Percentiles rank a stretch among this genome's conserved stretches.
Evolutionary conservation across 192 early-diverging fungal species (phyloP).

Genomic region (Phlyctochytrium planicorne): DNA sequence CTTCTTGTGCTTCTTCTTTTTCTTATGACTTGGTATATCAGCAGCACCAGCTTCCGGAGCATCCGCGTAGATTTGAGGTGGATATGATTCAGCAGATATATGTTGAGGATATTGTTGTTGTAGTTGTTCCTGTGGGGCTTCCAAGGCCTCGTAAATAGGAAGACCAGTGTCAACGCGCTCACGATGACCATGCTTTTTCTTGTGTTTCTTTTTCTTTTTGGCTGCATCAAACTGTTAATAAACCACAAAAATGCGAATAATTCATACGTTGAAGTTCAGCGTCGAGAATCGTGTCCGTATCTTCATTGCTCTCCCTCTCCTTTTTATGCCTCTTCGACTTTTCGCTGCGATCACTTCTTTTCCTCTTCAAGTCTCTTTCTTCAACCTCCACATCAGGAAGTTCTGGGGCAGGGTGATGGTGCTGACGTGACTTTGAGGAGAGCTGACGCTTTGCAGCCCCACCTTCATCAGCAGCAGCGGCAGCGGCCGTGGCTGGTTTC

Average conservation of each 20-base stretch:
- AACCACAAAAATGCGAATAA: background rate
- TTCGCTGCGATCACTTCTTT: background rate
- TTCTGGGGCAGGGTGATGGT: background rate
- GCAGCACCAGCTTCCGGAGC: background rate
- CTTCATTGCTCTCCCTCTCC: conserved; percentile 1
- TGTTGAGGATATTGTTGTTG: conserved; percentile 15
- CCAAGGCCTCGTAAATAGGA: background rate
- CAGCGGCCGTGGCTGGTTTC: background rate
- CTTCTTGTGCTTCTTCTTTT: conserved; percentile 12
- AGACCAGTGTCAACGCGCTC: conserved; percentile 5
- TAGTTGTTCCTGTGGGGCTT: conserved; percentile 17
- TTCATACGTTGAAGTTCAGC: background rate
- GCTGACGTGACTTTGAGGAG: background rate
- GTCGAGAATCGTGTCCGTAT: background rate
- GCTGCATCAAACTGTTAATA: background rate
- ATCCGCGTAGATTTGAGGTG: background rate
- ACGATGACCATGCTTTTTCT: conserved; percentile 27
- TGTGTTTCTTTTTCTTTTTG: conserved; percentile 37
- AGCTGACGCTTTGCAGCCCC: background rate
- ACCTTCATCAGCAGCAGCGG: conserved; percentile 14
- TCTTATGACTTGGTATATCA: background rate
- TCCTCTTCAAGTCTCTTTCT: conserved; percentile 27
- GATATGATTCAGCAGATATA: no score
- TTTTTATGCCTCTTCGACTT: background rate
- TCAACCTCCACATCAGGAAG: conserved; percentile 11